These are phyloP conservation scores for Falciphora oryzae DNA, from an alignment of 2,329 filamentous ascomycete genomes.

Conservation along the genomic window DNA sequence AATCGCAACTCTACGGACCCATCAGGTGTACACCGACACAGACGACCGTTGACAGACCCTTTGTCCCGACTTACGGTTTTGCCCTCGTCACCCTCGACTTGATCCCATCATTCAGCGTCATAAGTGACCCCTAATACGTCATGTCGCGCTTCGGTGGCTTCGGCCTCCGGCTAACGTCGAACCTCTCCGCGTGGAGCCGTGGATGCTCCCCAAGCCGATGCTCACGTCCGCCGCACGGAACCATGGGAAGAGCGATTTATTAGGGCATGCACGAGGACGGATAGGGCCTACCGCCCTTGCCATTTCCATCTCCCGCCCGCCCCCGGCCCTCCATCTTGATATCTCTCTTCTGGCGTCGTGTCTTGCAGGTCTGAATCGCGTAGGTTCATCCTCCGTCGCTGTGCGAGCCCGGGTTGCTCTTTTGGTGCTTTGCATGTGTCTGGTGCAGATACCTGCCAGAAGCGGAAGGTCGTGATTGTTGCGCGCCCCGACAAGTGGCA, in stretches of 20 bases:
- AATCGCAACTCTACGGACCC: neutral
- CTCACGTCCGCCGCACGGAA: neutral
- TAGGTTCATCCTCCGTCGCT: neutral
- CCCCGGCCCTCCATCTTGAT: neutral
- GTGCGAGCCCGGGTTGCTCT: neutral
- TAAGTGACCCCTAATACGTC: neutral
- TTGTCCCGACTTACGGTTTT: too few relatives aligned
- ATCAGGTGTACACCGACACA: neutral
- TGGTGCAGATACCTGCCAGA: neutral
- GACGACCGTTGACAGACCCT: too few relatives aligned
- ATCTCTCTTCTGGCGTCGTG: neutral
- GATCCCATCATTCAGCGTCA: neutral
- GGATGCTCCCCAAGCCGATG: neutral
- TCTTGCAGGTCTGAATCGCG: neutral
- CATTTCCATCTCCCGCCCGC: neutral
- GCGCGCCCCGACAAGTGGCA: neutral
- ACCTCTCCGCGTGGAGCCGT: neutral
- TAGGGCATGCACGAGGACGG: neutral
- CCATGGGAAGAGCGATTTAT: neutral
- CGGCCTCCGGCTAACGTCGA: neutral
- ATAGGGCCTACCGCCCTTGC: neutral
- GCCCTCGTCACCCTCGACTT: neutral
- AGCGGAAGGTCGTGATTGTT: neutral
- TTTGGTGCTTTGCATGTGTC: neutral
- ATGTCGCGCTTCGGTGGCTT: neutral